A percentile compares a stretch with the other conserved stretches of the same genome.
Conservation (phyloP, 306 rosid species). For the Prunus mume region DNA sequence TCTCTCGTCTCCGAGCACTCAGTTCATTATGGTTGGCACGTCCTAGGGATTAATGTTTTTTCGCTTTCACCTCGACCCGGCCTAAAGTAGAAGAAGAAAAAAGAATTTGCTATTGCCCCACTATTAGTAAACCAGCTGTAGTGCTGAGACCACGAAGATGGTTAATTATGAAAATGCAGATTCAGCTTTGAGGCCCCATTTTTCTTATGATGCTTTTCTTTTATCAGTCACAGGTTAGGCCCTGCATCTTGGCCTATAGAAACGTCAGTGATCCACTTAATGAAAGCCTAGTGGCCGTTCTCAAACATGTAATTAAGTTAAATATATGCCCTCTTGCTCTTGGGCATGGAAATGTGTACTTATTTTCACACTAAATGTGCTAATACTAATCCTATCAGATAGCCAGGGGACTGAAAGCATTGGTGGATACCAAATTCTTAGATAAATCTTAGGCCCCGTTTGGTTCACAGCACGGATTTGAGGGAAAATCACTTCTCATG, state of each 20-base stretch:
- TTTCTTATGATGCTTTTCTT: not conserved
- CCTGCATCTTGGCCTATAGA: not conserved
- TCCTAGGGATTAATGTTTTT: conserved; percentile 42
- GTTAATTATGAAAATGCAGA: not conserved
- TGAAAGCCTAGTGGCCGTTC: not conserved
- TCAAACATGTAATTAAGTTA: conserved; percentile 10
- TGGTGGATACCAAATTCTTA: not conserved
- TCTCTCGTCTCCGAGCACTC: conserved; percentile 73
- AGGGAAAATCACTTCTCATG: too few relatives aligned
- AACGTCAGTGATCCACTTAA: not conserved
- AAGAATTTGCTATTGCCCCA: not conserved
- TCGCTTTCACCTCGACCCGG: not conserved
- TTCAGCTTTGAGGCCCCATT: not conserved
- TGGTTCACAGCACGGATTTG: too few relatives aligned
- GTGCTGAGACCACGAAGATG: conserved; percentile 14
- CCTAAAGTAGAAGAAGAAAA: not conserved
- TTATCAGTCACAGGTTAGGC: not conserved
- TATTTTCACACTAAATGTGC: not conserved
- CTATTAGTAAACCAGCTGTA: not conserved
- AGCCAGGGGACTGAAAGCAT: not conserved
- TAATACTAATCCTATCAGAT: not conserved
- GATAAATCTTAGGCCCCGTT: too few relatives aligned
- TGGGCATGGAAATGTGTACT: not conserved
- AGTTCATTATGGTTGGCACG: conserved; percentile 88
- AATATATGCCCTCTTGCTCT: not conserved